Conservation (phyloP, 2,329 filamentous ascomycete genomes). For the Fusarium equiseti region DNA sequence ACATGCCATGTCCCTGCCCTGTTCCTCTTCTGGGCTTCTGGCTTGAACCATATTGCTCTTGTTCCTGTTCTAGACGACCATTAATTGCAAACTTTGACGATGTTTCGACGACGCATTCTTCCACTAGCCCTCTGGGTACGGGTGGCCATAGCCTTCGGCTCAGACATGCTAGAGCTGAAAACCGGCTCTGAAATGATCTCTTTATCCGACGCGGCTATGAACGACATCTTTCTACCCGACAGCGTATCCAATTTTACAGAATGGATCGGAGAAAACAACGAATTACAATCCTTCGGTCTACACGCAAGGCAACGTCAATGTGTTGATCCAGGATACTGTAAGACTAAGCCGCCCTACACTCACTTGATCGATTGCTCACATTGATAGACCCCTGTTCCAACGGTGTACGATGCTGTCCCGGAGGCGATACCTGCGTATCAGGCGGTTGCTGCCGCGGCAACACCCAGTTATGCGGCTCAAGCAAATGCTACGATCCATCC, state of each 20-base stretch:
- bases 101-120: background rate
- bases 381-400: background rate
- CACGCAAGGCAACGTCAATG: background rate
- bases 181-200: background rate
- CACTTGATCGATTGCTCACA: rapidly evolving
- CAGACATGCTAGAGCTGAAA: background rate
- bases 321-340: conserved; percentile 5
- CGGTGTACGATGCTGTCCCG: conserved; percentile 3
- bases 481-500: background rate
- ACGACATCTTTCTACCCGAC: background rate
- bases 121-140: background rate
- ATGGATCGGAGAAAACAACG: background rate
- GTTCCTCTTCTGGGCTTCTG: background rate
- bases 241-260: background rate
- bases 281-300: background rate
- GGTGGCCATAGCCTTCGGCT: no score
- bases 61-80: background rate
- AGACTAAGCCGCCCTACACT: rapidly evolving
- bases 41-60: background rate
- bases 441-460: conserved; percentile 3
- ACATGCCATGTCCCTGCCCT: background rate
- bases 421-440: conserved; percentile 8
- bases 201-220: background rate
- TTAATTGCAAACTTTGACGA: background rate
- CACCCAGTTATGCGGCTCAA: background rate